Base-by-base conservation (phyloP, 1,139 yeast genomes). In the Geotrichum europaeum region DNA sequence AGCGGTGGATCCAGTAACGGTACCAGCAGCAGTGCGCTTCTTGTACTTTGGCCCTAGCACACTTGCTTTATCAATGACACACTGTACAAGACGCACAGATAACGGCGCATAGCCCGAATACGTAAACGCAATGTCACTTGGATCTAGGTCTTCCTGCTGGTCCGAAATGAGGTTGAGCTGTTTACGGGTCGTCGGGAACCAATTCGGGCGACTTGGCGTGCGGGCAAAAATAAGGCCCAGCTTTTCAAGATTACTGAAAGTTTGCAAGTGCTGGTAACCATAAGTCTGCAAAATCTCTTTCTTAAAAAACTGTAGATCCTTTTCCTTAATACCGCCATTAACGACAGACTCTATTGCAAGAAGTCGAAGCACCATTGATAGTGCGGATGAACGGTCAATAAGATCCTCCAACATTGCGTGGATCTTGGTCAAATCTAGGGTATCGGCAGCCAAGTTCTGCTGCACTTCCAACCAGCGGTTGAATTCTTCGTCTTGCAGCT, bases 401-500 rank as follows among this genome's bases (percentile, higher is more conserved):
- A 87, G 78, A 28, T 79, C 79, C 49, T 77, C 75, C 2, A 88
- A 70, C 62, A 76, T 75, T 1, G 73, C 68, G n/a, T 84, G 75
- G 47, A 84, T 82, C 7, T 79, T 76, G 51, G 81, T 78, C 62
- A 84, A 82, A 65, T 85, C 87, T 63, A 82, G 70, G 13, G 83
- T 75, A 63, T 80, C 80, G 5, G 80, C 84, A 59, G 88, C 77
- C 1, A 89, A 75, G 57, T 86, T 87, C 72, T 91, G 96, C 69
- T 91, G 95, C 55, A 90, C 78, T 62, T 84, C 86, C 24, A 91
- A 74, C 62, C 82, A 78, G 32, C 78, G 76, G 65, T 85, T 84
- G 70, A 85, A 85, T 49, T 78, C 75, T 43, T 74, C 77, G 2
- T 73, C 70, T 50, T 80, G 81, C 12, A 89, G 85, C 49, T 76